Base-by-base conservation (phyloP, 805 yeast genomes). In the Ogataea pini region DNA sequence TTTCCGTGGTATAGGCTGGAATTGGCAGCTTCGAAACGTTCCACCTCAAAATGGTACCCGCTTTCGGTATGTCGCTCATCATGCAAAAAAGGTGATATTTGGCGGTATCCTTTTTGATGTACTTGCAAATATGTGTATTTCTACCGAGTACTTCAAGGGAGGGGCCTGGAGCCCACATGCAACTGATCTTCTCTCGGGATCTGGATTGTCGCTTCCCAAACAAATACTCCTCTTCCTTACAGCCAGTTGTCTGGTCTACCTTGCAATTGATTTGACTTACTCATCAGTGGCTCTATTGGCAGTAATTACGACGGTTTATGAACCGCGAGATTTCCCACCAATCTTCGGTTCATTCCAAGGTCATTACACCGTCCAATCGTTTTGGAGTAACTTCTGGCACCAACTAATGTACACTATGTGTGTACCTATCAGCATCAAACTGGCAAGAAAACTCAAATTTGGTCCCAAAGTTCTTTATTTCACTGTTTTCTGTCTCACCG, bases 1-100 rank as follows among this genome's bases (percentile, higher is more conserved):
- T 22, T 19, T 42, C n/a, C 43, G 52, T 10, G 52, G 49, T 6
- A 9, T 29, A 24, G 52, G 52, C 33, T 49, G 52, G 52, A 49
- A 45, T 25, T 49, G 38, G 37, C 46, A 42, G 22, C 40, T 33
- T 9, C 33, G 25, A 13, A 34, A n/a, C 17, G 29, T 34, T 12
- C 34, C 34, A 12, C 6, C 34, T 5, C 16, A 3, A n/a, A 7
- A n/a, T 5, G 18, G 6, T 16, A 10, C 9, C 9, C 34, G 34
- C 3, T 8, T n/a, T n/a, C 34, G 13, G 18, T 31, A n/a, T 31
- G 16, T 31, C 9, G 4, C 16, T n/a, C 16, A n/a, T 12, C 17
- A 3, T 12, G 17, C 34, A 6, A 3, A 3, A 8, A 31, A 31
- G 16, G 4, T 31, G 9, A 8, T 31, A 4, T 4, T 14, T n/a